A percentile compares a stretch with the other conserved stretches of the same genome.
Conservation (phyloP, 139 green algal species). For the Chlamydomonas sphaeroides region DNA sequence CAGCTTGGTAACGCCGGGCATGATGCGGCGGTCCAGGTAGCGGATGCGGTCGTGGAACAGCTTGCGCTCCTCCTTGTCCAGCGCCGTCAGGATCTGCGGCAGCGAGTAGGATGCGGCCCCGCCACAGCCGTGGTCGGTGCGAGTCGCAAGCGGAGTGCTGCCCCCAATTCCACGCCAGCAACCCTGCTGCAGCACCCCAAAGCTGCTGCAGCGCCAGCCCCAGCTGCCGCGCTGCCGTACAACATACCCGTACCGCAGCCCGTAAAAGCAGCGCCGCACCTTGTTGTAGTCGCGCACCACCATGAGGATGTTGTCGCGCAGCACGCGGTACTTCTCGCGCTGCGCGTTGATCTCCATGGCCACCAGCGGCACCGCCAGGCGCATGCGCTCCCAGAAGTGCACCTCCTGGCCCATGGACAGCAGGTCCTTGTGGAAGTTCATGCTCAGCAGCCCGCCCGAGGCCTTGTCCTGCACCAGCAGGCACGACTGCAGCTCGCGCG, state of each 20-base stretch:
- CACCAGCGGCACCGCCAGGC: constrained; percentile 81
- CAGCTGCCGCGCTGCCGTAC: too few relatives aligned
- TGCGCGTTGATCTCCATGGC: constrained; percentile 89
- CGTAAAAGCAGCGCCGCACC: too few relatives aligned
- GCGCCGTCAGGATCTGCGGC: constrained; percentile 72
- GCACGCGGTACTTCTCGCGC: constrained; percentile 83
- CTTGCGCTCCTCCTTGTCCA: constrained; percentile 80
- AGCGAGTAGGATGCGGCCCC: too few relatives aligned
- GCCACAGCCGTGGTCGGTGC: too few relatives aligned
- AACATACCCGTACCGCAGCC: too few relatives aligned
- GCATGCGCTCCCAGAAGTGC: constrained; percentile 87
- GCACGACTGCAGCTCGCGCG: constrained; percentile 69
- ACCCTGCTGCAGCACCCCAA: too few relatives aligned
- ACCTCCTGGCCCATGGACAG: constrained; percentile 78
- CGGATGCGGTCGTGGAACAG: constrained; percentile 88
- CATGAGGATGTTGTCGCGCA: constrained; percentile 80
- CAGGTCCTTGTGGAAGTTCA: constrained; percentile 87
- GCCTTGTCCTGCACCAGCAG: constrained; percentile 77
- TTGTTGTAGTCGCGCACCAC: constrained; percentile 77
- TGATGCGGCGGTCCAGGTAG: constrained; percentile 86
- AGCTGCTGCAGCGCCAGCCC: too few relatives aligned
- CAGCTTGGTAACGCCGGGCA: constrained; percentile 85
- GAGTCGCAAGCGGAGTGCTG: too few relatives aligned
- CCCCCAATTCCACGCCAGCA: too few relatives aligned
- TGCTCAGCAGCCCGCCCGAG: constrained; percentile 67